Base-by-base conservation (phyloP, 352 stramenopile species). In the Labyrinthula sp. region DNA sequence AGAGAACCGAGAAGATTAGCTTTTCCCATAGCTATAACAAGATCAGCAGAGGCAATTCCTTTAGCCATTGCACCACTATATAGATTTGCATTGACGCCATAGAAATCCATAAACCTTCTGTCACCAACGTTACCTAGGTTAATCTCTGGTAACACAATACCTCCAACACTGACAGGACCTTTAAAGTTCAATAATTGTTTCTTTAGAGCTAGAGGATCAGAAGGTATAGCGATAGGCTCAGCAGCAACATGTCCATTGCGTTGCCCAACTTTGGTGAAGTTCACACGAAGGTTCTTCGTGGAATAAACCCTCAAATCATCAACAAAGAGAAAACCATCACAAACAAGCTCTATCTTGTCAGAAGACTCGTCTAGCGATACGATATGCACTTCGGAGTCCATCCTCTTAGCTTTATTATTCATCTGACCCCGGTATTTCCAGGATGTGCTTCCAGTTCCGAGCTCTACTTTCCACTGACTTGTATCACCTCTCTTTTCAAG, bases 371-470 rank as follows among this genome's bases (percentile, higher is more conserved):
- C 38, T n/a, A 46, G 20, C n/a, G 38, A 46, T n/a, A 14, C 15
- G 7, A 46, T 43, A 29, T 46, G 38, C n/a, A 36, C 38, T 29
- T 46, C 38, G 21, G n/a, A 38, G 38, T 46, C 38, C 38, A 46
- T 46, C 23, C 26, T 9, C 38, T 38, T 38, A 29, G 15, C 26
- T 7, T n/a, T 38, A 7, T 25, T 25, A 6, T 25, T 46, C 25
- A 46, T 25, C 38, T 46, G 38, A 21, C 38, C 38, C 18, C 38
- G 38, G 38, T 46, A 46, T 29, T 46, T 46, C 38, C 38, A 46
- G 38, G 7, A 21, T 25, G 37, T 46, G 25, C 37, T 46, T 25
- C 38, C 38, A 25, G 38, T 25, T 18, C 25, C 38, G 26, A 38
- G 38, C 22, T 15, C 18, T 15, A 46, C 18, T 25, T 25, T 46